Percentiles rank a stretch among this genome's conserved stretches.
Conservation (phyloP, 163 green algal species). For the Scenedesmus sp. region DNA sequence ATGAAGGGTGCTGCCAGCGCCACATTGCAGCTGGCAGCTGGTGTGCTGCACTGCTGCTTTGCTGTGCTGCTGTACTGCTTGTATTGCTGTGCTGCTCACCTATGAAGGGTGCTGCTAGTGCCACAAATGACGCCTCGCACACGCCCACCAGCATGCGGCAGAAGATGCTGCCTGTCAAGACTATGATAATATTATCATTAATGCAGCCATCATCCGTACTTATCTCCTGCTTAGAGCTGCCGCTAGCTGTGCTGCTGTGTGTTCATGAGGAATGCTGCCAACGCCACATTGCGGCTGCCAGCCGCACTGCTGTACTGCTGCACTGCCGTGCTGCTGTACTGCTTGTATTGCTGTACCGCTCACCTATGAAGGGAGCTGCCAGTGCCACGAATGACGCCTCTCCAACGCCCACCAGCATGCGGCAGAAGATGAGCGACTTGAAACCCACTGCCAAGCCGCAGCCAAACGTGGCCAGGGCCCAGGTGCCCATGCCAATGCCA, state of each 20-base stretch:
- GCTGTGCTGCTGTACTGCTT: background rate
- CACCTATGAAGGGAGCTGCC: conserved; percentile 93
- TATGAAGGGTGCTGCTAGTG: conserved; percentile 95
- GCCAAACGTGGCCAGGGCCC: conserved; percentile 75
- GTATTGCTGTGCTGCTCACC: conserved; percentile 48
- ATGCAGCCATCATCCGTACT: too few species aligned
- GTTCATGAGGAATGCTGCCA: background rate
- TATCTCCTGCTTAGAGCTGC: too few species aligned
- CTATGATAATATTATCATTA: too few species aligned
- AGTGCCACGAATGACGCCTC: conserved; percentile 97
- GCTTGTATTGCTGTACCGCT: background rate
- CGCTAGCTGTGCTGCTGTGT: too few species aligned
- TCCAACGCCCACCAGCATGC: conserved; percentile 92
- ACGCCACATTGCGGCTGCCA: too few species aligned
- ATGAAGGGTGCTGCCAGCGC: background rate
- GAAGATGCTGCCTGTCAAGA: too few species aligned
- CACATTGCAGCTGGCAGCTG: too few species aligned
- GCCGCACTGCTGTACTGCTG: background rate
- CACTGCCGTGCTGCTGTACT: background rate
- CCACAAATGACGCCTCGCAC: conserved; percentile 96
- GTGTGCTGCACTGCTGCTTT: background rate
- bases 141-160: conserved; percentile 89
- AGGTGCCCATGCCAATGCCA: conserved; percentile 88
- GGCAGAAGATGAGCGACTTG: conserved; percentile 67
- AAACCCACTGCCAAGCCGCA: conserved; percentile 83